Conservation (phyloP, 2,329 filamentous ascomycete genomes). For the Tolypocladium tropicale region DNA sequence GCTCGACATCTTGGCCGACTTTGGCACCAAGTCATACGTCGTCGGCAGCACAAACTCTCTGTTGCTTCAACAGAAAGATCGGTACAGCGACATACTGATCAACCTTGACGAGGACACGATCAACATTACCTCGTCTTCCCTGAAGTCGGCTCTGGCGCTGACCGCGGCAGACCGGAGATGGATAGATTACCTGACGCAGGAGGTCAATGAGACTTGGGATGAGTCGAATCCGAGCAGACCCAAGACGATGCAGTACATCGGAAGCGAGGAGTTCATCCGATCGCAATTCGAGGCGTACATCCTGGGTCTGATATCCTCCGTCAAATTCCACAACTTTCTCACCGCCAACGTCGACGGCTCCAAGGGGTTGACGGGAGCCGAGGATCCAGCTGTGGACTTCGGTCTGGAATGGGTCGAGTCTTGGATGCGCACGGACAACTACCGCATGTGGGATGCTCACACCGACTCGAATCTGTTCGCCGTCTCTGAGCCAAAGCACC, state of each 20-base stretch:
- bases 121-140: slow-evolving; percentile 69
- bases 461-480: slow-evolving; percentile 87
- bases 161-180: slow-evolving; percentile 84
- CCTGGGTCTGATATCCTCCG: slow-evolving; percentile 73
- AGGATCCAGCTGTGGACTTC: slow-evolving; percentile 79
- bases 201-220: slow-evolving; percentile 95
- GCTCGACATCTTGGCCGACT: slow-evolving; percentile 85
- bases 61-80: slow-evolving; percentile 84
- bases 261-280: slow-evolving; percentile 94
- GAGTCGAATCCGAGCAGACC: slow-evolving; percentile 78
- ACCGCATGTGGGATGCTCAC: slow-evolving; percentile 72
- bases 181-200: slow-evolving; percentile 92
- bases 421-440: slow-evolving; percentile 85
- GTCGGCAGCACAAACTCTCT: slow-evolving; percentile 95
- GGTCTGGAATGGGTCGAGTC: slow-evolving; percentile 74
- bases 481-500: slow-evolving; percentile 85
- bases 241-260: slow-evolving; percentile 90
- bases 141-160: slow-evolving; percentile 65
- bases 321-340: slow-evolving; percentile 77
- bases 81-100: slow-evolving; percentile 92
- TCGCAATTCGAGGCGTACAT: slow-evolving; percentile 97
- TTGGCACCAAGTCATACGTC: slow-evolving; percentile 92
- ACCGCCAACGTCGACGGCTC: slow-evolving; percentile 58
- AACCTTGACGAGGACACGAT: slow-evolving; percentile 88
- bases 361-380: slow-evolving; percentile 60